Evolutionary conservation across 2,329 filamentous ascomycete genomes (phyloP), one percentile per base, ranked within the genome.

Genomic region (Ophiosphaerella narmari): DNA sequence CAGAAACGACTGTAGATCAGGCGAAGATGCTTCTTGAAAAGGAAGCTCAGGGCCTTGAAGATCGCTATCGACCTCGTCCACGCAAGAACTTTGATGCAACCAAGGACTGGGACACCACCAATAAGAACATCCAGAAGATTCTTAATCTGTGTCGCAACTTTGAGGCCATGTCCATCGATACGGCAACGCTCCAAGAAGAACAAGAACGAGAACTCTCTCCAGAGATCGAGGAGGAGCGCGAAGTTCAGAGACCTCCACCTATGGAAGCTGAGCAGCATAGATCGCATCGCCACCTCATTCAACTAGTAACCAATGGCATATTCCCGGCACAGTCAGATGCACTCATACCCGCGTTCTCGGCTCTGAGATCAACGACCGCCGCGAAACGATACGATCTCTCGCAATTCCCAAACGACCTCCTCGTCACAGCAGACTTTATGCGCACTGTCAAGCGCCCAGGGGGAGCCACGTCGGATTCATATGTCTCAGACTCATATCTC

Each of bases 161-260:
- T 40, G 45, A 57, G 8, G 60, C 65, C n/a, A 47, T 60, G 13
- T 38, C 57, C 5, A 53, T 75, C n/a, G 53, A 66, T 1, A 58
- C 71, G 1, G 70, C 73, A 0, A 68, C 71, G 0, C 69, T 87
- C 0, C 73, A 82, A 7, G 85, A 89, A 58, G 86, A 90, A 50
- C 84, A 89, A 55, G 86, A 90, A 60, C 77, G 86, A 1, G 86
- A 89, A 55, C 72, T 90, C 0, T 75, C 82, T 0, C 83, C 83
- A 0, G 86, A 90, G 56, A 77, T 82, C 1, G 83, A 89, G 52
- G 71, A 79, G 13, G 83, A 89, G 59, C 73, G 77, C 1, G 70
- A 87, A 43, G 56, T 82, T 0, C 72, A 87, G 57, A 72, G 72
- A 5, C 81, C 84, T 0, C 60, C 65, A 0, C 44, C 67, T 0